Conservation (phyloP, 805 yeast species). For the Zygosaccharomyces bisporus region DNA sequence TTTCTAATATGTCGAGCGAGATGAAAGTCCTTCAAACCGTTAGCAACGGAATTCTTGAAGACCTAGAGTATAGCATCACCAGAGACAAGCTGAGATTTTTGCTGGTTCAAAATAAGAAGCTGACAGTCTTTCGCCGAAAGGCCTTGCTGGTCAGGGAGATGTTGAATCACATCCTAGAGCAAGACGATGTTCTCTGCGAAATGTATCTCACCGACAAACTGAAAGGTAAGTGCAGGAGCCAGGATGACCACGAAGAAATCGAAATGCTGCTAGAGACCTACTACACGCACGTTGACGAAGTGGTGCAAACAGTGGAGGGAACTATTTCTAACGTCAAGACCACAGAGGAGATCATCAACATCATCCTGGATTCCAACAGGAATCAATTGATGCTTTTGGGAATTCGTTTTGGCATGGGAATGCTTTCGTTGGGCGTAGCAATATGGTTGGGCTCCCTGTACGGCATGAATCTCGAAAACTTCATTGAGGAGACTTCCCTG, state of each 20-base stretch:
- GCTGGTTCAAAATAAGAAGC: constrained; percentile 77
- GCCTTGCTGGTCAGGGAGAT: constrained; percentile 77
- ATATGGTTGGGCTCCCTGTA: constrained; percentile 80
- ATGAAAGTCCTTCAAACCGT: constrained; percentile 80
- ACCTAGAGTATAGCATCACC: constrained; percentile 79
- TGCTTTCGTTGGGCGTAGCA: constrained; percentile 76
- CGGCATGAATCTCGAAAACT: constrained; percentile 95
- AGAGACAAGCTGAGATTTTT: constrained; percentile 72
- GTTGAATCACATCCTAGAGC: constrained; percentile 78
- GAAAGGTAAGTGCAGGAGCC: constrained; percentile 43
- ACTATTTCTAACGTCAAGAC: constrained; percentile 78
- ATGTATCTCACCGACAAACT: constrained; percentile 68
- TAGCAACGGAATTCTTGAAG: constrained; percentile 66
- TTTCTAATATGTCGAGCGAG: constrained; percentile 76
- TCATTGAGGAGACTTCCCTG: constrained; percentile 72
- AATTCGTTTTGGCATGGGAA: constrained; percentile 74
- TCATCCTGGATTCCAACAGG: constrained; percentile 88
- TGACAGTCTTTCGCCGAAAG: constrained; percentile 80
- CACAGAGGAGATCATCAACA: constrained; percentile 92
- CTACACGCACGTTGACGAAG: constrained; percentile 86
- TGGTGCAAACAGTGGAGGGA: constrained; percentile 83
- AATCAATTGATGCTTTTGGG: constrained; percentile 89
- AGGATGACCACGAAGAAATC: constrained; percentile 76
- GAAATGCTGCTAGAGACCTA: constrained; percentile 89
- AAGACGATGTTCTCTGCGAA: constrained; percentile 81